A percentile compares a stretch with the other conserved stretches of the same genome.
Conservation (phyloP, 176 grass and related monocot species). For the Aegilops longissima region DNA sequence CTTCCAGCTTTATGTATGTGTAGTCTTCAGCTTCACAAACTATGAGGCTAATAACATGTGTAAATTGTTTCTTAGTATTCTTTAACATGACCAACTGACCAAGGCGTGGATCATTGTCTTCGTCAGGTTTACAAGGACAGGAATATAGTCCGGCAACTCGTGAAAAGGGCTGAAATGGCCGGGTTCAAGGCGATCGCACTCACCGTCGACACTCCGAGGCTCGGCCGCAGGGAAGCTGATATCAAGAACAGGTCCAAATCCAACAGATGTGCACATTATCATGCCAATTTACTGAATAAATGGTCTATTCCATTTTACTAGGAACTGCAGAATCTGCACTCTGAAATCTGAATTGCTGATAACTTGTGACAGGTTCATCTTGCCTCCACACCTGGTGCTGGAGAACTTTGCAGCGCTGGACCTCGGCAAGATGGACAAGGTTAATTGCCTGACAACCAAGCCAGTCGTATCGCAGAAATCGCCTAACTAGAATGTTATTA, state of each 20-base stretch:
- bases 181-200: constrained; percentile 93
- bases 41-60: background rate
- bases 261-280: background rate
- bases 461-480: background rate
- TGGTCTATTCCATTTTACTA: background rate
- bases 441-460: constrained; percentile 17
- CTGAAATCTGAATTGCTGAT: background rate
- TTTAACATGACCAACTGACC: background rate
- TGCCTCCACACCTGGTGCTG: constrained; percentile 65
- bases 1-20: constrained; percentile 92
- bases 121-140: constrained; percentile 90
- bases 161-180: constrained; percentile 81
- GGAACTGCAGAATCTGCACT: background rate
- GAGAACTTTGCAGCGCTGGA: constrained; percentile 84
- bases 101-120: background rate
- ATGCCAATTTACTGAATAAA: background rate
- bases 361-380: constrained; percentile 54
- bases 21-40: background rate
- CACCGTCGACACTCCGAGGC: constrained; percentile 84
- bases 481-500: background rate
- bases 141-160: constrained; percentile 69
- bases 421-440: constrained; percentile 80
- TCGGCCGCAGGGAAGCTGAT: constrained; percentile 87
- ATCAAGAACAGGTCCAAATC: constrained; percentile 83
- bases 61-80: background rate